Evolutionary conservation across 208 protist genomes (phyloP).

Genomic region (Endotrypanum monterogeii): DNA sequence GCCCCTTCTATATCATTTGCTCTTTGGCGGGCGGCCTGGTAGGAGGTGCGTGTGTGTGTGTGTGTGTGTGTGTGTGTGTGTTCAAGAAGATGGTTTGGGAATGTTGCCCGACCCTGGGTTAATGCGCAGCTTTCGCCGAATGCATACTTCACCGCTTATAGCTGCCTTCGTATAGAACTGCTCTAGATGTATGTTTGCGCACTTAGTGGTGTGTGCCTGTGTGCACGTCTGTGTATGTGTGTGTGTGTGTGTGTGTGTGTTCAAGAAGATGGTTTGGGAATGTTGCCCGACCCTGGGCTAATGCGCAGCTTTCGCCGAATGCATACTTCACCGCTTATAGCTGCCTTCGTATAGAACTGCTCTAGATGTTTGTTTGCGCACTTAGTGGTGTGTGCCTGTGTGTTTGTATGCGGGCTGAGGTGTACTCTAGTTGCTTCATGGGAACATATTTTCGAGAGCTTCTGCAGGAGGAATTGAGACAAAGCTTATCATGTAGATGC

Average conservation of each 20-base stretch:
- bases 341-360: slow-evolving; percentile 44
- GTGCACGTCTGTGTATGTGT: not conserved
- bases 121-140: slow-evolving; percentile 35
- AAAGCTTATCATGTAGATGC: no score
- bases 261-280: no score
- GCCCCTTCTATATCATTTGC: no score
- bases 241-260: not conserved
- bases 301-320: slow-evolving; percentile 37
- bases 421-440: not conserved
- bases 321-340: slow-evolving; percentile 21
- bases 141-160: slow-evolving; percentile 19
- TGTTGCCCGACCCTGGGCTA: not conserved
- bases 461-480: not conserved
- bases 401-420: not conserved
- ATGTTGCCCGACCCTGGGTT: no score
- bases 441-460: not conserved
- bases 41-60: not conserved
- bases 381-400: not conserved
- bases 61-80: slow-evolving; percentile 1
- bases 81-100: not conserved
- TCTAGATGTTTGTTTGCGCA: slow-evolving; percentile 19
- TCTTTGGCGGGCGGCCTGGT: not conserved
- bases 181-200: slow-evolving; percentile 20
- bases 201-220: not conserved
- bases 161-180: slow-evolving; percentile 44